A percentile compares a stretch with the other conserved stretches of the same genome.
Conservation (phyloP, 2,329 filamentous ascomycete species). For the Colletotrichum kahawae region DNA sequence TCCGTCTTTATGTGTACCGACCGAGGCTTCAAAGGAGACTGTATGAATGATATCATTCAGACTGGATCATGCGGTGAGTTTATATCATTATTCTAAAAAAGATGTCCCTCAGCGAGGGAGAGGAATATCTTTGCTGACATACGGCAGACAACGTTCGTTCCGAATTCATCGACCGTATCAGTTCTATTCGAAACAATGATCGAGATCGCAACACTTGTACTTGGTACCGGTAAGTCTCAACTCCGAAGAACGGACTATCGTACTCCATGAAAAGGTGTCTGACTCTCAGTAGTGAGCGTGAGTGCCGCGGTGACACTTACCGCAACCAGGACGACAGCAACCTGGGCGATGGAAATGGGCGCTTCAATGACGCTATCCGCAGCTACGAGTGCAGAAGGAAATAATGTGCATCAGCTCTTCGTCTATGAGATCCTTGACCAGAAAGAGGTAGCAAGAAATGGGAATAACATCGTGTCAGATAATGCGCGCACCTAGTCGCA, state of each 20-base stretch:
- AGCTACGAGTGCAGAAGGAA: neutral
- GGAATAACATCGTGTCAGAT: neutral
- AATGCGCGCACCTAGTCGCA: neutral
- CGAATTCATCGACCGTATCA: neutral
- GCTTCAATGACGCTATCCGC: constrained; percentile 3
- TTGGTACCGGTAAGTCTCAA: neutral
- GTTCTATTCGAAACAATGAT: constrained; percentile 1
- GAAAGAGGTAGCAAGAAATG: neutral
- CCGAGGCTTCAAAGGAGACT: neutral
- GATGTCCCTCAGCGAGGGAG: neutral
- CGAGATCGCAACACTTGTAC: neutral
- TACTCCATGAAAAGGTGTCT: neutral
- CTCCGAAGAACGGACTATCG: neutral
- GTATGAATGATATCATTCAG: neutral
- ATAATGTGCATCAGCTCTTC: neutral
- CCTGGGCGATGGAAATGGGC: neutral
- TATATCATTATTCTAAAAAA: neutral
- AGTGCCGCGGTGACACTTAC: neutral
- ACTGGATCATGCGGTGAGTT: neutral
- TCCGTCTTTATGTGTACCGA: neutral
- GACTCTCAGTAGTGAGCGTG: neutral
- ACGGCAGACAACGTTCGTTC: neutral
- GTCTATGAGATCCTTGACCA: neutral
- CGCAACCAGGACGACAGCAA: constrained; percentile 3
- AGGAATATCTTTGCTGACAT: neutral